Evolutionary conservation across 805 yeast species (phyloP), one percentile per base, ranked within the genome.

Genomic region (Starmera dryadoides): DNA sequence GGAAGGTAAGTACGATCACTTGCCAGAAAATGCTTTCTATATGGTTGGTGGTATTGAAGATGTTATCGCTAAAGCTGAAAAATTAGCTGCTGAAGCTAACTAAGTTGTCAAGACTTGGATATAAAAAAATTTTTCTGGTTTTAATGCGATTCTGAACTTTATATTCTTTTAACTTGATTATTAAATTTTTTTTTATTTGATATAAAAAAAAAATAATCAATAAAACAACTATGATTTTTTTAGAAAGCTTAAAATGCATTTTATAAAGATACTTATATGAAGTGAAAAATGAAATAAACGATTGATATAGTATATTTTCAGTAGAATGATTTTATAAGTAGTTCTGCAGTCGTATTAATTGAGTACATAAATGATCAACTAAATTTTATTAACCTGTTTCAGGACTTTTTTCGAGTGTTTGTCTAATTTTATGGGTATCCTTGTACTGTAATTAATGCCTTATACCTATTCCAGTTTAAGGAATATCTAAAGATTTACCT

Each of bases 31-130:
- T 68, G 98, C 98, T 62, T 93, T 93, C 95, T 93, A 93, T 75
- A 93, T 93, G 98, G 98, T 93, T 73, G 98, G 98, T 77, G 96
- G 96, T 77, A 89, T 93, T 63, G 97, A 89, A 69, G 98, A 93
- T 73, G 98, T 81, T 60, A 71, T 88, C 68, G 94, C 97, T 66
- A 93, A 93, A 82, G 98, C 97, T 66, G 98, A 93, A 76, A 89
- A 91, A 79, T 73, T 93, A 69, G 98, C 98, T 71, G 79, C 95
- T 68, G 96, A 87, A 69, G 75, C 87, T 60, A 79, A 79, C 63
- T 80, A 79, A 62, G 38, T 38, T 41, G 10, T 12, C 44, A 41
- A 28, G 30, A 34, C 29, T 22, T 31, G 34, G 29, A 12, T 18
- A 15, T 35, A n/a, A 12, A 41, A 34, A 16, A 34, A 37, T n/a